Evolutionary conservation across 2,329 filamentous ascomycete genomes (phyloP), one percentile per base, ranked within the genome.

Genomic region (Xylogone sp.): DNA sequence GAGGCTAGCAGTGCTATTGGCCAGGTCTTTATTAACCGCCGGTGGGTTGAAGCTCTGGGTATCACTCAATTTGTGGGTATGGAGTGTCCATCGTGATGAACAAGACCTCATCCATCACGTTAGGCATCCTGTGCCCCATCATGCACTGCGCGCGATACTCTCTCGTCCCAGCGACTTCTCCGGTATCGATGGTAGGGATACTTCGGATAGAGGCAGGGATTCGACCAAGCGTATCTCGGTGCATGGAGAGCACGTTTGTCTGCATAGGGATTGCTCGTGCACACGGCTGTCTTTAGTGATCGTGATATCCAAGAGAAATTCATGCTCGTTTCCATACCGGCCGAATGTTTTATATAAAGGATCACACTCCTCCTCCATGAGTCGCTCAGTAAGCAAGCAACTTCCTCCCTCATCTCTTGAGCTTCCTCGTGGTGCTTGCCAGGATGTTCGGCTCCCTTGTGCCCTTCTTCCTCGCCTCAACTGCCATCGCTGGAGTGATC

Each of bases 361-460:
- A 5, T 5, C 24, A 5, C 6, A 27, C 10, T 27, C 24, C 24
- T 27, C 24, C 24, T 27, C 24, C 24, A 27, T 27, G 24, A 10
- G 10, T 27, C 5, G 24, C 24, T 10, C 10, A 27, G 10, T 27
- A 27, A 27, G 24, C 24, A 39, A 39, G 34, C 22, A 47, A 21
- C 45, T 31, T 22, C 3, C 45, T 24, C 3, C 45, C 45, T 34
- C 16, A 18, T 47, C 27, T 47, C 29, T 46, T 22, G 44, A 47
- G 24, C 45, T 47, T 39, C 21, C 27, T 39, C 39, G 27, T 20
- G n/a, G n/a, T n/a, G 20, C 29, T 20, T 21, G 45, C 18, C 29
- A 47, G 45, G 27, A 47, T 47, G 45, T 47, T 47, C 45, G n/a
- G 45, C 12, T 21, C 45, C 34, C 45, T 47, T 21, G 3, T 47